A percentile compares a stretch with the other conserved stretches of the same genome.
phyloP scores from a whole-genome alignment of 208 protist species.

The Acanthamoeba healyi region DNA sequence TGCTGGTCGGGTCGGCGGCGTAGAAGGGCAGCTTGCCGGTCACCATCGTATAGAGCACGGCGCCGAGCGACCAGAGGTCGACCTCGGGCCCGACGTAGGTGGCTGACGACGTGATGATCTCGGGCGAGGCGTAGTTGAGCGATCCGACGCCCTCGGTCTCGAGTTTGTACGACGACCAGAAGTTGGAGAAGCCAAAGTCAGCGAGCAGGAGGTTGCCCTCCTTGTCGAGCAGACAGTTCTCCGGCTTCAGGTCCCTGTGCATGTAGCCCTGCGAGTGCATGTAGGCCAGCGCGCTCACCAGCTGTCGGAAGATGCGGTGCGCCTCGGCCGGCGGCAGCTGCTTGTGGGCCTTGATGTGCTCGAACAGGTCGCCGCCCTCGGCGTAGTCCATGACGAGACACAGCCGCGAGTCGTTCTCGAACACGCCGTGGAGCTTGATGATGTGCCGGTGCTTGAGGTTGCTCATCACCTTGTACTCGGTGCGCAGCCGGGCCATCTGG shows the following conservation, averaged over 20 bases:
- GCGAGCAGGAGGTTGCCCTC: slow-evolving; percentile 37
- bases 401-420: slow-evolving; percentile 54
- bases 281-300: slow-evolving; percentile 40
- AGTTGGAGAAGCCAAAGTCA: slow-evolving; percentile 69
- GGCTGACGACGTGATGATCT: slow-evolving; percentile 30
- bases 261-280: slow-evolving; percentile 63
- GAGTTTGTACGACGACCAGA: slow-evolving; percentile 25
- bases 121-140: slow-evolving; percentile 33
- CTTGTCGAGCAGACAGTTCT: slow-evolving; percentile 60
- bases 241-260: slow-evolving; percentile 49
- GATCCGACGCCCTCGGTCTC: slow-evolving; percentile 56
- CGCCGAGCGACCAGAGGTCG: slow-evolving; percentile 26
- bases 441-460: slow-evolving; percentile 44
- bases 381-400: slow-evolving; percentile 65
- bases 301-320: slow-evolving; percentile 13
- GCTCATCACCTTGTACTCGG: slow-evolving; percentile 67
- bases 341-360: background rate
- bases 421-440: slow-evolving; percentile 40
- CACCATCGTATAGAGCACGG: slow-evolving; percentile 58
- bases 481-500: background rate
- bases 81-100: slow-evolving; percentile 27
- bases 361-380: slow-evolving; percentile 67
- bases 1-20: background rate
- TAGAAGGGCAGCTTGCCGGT: slow-evolving; percentile 44
- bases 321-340: background rate